Evolutionary conservation across 1,284 basidiomycete genomes (phyloP).

Genomic region (Earliella scabrosa): DNA sequence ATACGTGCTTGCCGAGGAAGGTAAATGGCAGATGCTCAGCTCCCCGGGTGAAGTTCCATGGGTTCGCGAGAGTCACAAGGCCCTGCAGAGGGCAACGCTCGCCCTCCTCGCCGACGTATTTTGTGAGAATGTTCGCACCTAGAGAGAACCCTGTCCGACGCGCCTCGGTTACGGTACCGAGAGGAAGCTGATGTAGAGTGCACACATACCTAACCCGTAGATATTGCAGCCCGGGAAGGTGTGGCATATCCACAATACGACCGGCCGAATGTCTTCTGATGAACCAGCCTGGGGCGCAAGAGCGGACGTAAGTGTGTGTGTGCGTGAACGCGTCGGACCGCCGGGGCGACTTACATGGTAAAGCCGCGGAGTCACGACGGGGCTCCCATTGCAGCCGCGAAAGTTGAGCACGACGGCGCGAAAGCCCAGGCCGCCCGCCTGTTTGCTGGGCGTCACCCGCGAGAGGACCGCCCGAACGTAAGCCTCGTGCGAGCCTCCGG

Average conservation of each 20-base stretch:
- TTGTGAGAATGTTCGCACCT: slow-evolving; percentile 33
- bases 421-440: slow-evolving; percentile 24
- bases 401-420: slow-evolving; percentile 34
- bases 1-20: slow-evolving; percentile 25
- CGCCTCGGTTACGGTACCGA: neutral
- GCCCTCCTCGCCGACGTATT: slow-evolving; percentile 35
- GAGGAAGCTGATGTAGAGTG: neutral
- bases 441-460: slow-evolving; percentile 11
- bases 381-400: slow-evolving; percentile 33
- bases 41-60: slow-evolving; percentile 32
- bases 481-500: slow-evolving; percentile 35
- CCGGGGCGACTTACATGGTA: slow-evolving; percentile 30
- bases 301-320: no score
- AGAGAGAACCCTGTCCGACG: slow-evolving; percentile 31
- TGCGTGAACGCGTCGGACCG: neutral
- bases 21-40: slow-evolving; percentile 24
- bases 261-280: slow-evolving; percentile 32
- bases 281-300: slow-evolving; percentile 30
- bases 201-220: slow-evolving; percentile 27
- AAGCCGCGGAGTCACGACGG: slow-evolving; percentile 31
- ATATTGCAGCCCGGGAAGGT: slow-evolving; percentile 30
- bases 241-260: slow-evolving; percentile 32
- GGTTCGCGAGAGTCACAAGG: slow-evolving; percentile 30
- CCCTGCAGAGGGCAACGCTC: slow-evolving; percentile 30
- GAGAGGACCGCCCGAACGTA: slow-evolving; percentile 33